Conservation (phyloP, 768 basidiomycete genomes). For the Strobilomyces confusus region DNA sequence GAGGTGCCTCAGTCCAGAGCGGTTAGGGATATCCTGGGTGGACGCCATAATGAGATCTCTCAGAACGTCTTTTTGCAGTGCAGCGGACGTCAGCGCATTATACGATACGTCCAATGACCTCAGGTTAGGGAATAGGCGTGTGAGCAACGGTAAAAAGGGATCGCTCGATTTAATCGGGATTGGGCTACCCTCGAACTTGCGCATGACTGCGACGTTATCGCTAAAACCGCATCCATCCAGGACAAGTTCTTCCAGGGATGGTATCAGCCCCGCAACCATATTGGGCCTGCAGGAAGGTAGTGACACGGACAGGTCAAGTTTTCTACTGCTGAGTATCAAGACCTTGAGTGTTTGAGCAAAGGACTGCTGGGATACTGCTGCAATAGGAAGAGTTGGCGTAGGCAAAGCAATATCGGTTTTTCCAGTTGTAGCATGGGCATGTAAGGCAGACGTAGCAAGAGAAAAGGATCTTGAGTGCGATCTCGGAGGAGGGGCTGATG, state of each 20-base stretch:
- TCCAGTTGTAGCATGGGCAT: slow-evolving; percentile 10
- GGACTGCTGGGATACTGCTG: slow-evolving; percentile 53
- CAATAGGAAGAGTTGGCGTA: slow-evolving; percentile 64
- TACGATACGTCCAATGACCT: slow-evolving; percentile 71
- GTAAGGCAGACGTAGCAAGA: slow-evolving; percentile 30
- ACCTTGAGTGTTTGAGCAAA: slow-evolving; percentile 56
- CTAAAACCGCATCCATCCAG: slow-evolving; percentile 70
- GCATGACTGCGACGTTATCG: slow-evolving; percentile 52
- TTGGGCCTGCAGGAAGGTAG: slow-evolving; percentile 40
- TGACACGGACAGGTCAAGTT: slow-evolving; percentile 60
- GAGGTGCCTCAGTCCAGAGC: slow-evolving; percentile 61
- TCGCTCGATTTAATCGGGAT: slow-evolving; percentile 46
- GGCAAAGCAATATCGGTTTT: slow-evolving; percentile 53
- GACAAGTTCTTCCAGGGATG: slow-evolving; percentile 66
- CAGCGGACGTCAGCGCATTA: slow-evolving; percentile 57
- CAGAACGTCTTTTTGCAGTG: slow-evolving; percentile 47
- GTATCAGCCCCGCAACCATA: slow-evolving; percentile 45
- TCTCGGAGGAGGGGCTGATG: slow-evolving; percentile 49
- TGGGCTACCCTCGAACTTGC: slow-evolving; percentile 29
- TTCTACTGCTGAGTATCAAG: slow-evolving; percentile 60
- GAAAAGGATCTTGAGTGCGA: slow-evolving; percentile 65
- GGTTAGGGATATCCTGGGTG: slow-evolving; percentile 21
- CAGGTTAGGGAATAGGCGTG: slow-evolving; percentile 67
- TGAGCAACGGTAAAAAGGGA: slow-evolving; percentile 53
- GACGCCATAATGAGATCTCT: slow-evolving; percentile 49